Evolutionary conservation across 225 moss, liverwort and hornwort genomes (phyloP).

Genomic region (Rhytidiadelphus loreus): DNA sequence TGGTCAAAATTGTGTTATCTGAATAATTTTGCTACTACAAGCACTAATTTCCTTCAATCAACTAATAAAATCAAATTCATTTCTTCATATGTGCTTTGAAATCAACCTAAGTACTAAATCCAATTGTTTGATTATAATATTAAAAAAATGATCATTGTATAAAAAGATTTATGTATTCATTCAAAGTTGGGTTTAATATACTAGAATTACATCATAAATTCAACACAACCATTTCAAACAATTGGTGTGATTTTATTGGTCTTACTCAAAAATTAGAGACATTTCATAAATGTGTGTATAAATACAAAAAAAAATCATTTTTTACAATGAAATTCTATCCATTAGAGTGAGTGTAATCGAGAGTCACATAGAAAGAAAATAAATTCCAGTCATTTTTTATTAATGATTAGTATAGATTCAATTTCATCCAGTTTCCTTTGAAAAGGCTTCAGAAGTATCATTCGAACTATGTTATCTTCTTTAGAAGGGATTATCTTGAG

Average conservation of each 20-base stretch:
- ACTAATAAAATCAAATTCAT: neutral
- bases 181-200: neutral
- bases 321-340: neutral
- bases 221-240: neutral
- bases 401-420: neutral
- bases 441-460: neutral
- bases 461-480: neutral
- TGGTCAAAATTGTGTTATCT: neutral
- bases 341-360: no score
- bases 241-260: neutral
- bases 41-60: neutral
- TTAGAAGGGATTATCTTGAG: neutral
- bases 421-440: neutral
- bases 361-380: neutral
- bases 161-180: neutral
- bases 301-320: neutral
- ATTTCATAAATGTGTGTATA: neutral
- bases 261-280: rapidly evolving
- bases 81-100: neutral
- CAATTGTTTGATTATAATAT: neutral
- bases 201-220: neutral
- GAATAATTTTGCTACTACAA: neutral
- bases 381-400: neutral
- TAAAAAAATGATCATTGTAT: neutral
- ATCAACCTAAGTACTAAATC: neutral